Conservation (phyloP, 495 filamentous ascomycete genomes). For the Jackrogersella minutella region DNA sequence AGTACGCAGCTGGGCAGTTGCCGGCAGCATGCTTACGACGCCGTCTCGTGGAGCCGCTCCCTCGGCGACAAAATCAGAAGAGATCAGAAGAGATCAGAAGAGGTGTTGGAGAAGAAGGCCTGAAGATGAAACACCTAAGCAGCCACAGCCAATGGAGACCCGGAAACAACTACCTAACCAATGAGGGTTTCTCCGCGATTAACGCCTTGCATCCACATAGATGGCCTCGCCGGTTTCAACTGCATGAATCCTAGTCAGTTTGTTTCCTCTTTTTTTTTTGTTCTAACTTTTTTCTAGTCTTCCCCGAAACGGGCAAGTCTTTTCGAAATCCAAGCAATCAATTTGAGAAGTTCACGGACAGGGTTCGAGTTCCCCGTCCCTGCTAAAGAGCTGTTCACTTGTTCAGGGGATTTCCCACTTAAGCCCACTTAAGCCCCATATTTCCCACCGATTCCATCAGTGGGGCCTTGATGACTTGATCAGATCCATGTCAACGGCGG, state of each 20-base stretch:
- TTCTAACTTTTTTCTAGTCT: neutral
- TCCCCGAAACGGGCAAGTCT: conserved; percentile 22
- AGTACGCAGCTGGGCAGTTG: neutral
- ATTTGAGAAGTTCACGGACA: conserved; percentile 23
- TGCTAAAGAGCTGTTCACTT: neutral
- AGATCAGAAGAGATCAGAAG: conserved; percentile 18
- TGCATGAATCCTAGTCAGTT: conserved; percentile 35
- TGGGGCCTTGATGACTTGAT: conserved; percentile 15
- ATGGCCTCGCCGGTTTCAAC: conserved; percentile 42
- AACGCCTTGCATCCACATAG: conserved; percentile 23
- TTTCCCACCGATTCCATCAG: conserved; percentile 27
- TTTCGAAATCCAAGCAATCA: conserved; percentile 30
- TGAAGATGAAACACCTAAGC: conserved; percentile 35
- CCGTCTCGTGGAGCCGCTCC: conserved; percentile 10
- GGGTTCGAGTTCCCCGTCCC: conserved; percentile 12
- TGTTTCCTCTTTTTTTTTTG: conserved; percentile 23
- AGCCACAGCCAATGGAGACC: conserved; percentile 30
- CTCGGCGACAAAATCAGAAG: conserved; percentile 14
- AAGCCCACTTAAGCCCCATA: conserved; percentile 1
- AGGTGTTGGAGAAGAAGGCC: conserved; percentile 28
- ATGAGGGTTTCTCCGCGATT: conserved; percentile 29
- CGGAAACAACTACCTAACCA: conserved; percentile 27
- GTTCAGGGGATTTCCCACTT: conserved; percentile 11
- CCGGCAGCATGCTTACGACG: conserved; percentile 20
- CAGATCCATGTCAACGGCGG: conserved; percentile 21